Percentiles rank a stretch among this genome's conserved stretches.
Evolutionary conservation across 805 yeast species (phyloP).

Genomic region (Tanozyma kutaoensis): DNA sequence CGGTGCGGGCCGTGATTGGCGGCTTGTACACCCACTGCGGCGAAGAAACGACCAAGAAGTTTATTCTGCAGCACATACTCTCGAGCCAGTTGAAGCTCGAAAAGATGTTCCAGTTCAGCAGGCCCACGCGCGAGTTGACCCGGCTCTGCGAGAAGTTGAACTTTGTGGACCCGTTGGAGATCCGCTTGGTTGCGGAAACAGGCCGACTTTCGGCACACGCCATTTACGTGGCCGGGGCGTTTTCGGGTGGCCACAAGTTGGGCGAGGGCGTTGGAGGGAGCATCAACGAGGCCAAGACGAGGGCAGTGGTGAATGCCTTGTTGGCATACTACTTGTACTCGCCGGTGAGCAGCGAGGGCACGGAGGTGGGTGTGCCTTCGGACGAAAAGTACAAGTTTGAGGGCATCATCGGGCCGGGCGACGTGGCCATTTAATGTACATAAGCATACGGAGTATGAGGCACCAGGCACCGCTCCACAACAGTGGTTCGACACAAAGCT

Average conservation of each 20-base stretch:
- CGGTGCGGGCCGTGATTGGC: conserved; percentile 74
- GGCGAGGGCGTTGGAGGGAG: conserved; percentile 95
- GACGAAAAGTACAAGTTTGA: conserved; percentile 31
- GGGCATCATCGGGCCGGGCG: conserved; percentile 29
- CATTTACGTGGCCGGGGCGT: conserved; percentile 83
- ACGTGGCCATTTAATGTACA: conserved; percentile 30
- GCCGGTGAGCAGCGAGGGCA: conserved; percentile 42
- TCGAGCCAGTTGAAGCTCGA: conserved; percentile 72
- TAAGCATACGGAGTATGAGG: no score
- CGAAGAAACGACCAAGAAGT: conserved; percentile 46
- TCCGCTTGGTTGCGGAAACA: conserved; percentile 77
- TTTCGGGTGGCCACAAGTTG: conserved; percentile 66
- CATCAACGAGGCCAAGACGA: conserved; percentile 78
- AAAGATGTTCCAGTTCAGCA: conserved; percentile 64
- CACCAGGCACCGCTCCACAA: no score
- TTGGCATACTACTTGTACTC: conserved; percentile 87
- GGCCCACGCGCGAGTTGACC: conserved; percentile 77
- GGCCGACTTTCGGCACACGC: conserved; percentile 82
- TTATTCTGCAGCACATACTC: conserved; percentile 62
- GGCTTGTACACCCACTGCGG: conserved; percentile 71
- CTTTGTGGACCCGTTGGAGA: conserved; percentile 58
- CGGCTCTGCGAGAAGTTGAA: conserved; percentile 66
- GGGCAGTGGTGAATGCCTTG: conserved; percentile 85
- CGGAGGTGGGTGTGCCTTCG: conserved; percentile 43
- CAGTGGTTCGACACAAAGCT: no score